Conservation (phyloP, 1,284 basidiomycete species). For the Malassezia restricta region DNA sequence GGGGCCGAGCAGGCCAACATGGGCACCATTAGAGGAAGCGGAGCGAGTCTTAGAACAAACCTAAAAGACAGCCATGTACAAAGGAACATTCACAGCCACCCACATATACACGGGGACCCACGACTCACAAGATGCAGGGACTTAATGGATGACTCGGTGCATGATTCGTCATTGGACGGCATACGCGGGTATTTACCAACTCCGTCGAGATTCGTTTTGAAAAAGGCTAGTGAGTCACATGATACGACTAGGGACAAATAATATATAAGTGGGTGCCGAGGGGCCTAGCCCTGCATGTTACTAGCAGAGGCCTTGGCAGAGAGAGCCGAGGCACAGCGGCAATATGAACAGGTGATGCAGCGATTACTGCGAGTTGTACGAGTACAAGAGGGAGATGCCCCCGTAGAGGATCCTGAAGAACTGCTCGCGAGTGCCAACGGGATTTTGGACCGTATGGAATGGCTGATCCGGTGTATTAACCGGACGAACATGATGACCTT, state of each 20-base stretch:
- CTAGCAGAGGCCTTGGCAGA: constrained; percentile 3
- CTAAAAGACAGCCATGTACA: too few relatives aligned
- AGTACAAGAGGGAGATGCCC: constrained; percentile 1
- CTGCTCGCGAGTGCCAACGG: background rate
- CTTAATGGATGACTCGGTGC: background rate
- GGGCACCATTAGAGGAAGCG: too few relatives aligned
- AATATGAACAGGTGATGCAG: background rate
- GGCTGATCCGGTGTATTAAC: background rate
- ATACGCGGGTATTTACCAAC: background rate
- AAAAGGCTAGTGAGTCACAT: too few relatives aligned
- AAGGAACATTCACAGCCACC: too few relatives aligned
- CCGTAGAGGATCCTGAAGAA: background rate
- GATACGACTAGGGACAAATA: background rate
- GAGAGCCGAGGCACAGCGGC: background rate
- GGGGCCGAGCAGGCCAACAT: too few relatives aligned
- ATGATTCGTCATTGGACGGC: background rate
- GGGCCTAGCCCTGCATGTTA: background rate
- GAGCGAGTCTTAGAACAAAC: too few relatives aligned
- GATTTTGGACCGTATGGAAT: background rate
- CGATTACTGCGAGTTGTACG: background rate
- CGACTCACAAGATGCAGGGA: background rate
- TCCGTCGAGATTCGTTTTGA: too few relatives aligned
- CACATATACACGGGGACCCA: background rate
- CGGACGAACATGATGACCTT: background rate
- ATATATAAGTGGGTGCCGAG: background rate